phyloP scores from a whole-genome alignment of 306 rosid species.

The Senna siamea region DNA sequence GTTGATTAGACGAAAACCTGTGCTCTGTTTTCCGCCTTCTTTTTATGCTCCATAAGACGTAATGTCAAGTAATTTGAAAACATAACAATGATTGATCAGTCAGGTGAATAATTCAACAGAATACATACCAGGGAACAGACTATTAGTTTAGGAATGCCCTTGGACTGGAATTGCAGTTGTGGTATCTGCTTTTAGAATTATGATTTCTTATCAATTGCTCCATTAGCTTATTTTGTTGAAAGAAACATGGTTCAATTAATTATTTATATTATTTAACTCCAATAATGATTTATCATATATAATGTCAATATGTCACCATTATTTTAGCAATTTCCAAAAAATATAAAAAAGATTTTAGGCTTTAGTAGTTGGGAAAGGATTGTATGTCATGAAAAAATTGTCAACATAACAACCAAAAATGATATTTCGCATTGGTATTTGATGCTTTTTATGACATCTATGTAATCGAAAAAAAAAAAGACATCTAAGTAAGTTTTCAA shows the following conservation, averaged over 20 bases:
- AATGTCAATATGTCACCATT: neutral
- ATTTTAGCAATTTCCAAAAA: constrained; percentile 20
- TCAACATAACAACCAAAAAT: constrained; percentile 12
- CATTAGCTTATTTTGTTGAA: neutral
- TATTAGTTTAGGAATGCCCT: constrained; percentile 14
- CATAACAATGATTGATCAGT: neutral
- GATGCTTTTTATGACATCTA: neutral
- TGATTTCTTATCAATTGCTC: constrained; percentile 7
- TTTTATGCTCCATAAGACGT: neutral
- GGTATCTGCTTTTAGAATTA: constrained; percentile 15
- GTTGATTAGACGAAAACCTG: neutral
- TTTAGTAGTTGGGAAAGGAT: constrained; percentile 15
- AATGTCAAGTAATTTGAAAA: neutral
- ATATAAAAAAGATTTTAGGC: neutral
- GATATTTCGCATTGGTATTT: constrained; percentile 22
- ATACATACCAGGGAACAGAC: constrained; percentile 15
- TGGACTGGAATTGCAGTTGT: constrained; percentile 12
- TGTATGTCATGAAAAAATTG: constrained; percentile 6
- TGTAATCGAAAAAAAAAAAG: neutral
- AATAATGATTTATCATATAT: neutral
- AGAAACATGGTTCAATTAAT: neutral
- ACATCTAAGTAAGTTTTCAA: neutral
- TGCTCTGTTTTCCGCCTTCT: neutral
- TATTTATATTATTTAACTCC: neutral
- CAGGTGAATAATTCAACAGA: neutral